Conservation (phyloP, 2,329 filamentous ascomycete species). For the Curvularia lunata region DNA sequence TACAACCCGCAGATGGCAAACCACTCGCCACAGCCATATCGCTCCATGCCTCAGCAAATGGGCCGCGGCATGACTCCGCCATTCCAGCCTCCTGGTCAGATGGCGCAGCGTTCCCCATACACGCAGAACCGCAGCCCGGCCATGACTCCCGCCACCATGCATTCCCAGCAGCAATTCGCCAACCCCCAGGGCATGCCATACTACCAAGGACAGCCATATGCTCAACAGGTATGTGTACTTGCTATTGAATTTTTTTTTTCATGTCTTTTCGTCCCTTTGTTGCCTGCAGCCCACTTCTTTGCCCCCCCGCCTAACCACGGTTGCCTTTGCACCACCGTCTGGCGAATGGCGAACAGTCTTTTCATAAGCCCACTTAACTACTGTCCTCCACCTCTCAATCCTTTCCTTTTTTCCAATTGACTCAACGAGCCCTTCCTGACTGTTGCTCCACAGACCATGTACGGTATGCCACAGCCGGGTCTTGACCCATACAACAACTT, state of each 20-base stretch:
- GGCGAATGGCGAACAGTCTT: constrained; percentile 23
- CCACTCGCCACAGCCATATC: constrained; percentile 61
- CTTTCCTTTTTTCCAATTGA: constrained; percentile 72
- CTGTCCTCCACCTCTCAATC: constrained; percentile 30
- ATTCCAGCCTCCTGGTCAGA: constrained; percentile 56
- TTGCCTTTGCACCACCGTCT: constrained; percentile 20
- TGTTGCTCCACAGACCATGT: constrained; percentile 67
- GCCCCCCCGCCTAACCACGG: constrained; percentile 18
- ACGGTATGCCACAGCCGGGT: constrained; percentile 60
- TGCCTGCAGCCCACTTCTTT: constrained; percentile 28
- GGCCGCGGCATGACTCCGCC: constrained; percentile 60
- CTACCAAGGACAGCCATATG: constrained; percentile 64
- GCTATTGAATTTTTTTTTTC: constrained; percentile 47
- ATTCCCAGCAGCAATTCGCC: constrained; percentile 62
- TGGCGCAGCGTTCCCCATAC: constrained; percentile 64
- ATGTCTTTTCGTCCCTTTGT: constrained; percentile 18
- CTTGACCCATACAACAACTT: constrained; percentile 52
- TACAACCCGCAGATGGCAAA: constrained; percentile 55
- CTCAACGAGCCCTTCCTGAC: constrained; percentile 78
- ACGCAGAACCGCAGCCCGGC: constrained; percentile 67
- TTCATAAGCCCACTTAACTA: constrained; percentile 8
- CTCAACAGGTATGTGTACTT: constrained; percentile 66
- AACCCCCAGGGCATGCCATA: constrained; percentile 67
- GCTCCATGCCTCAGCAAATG: constrained; percentile 58
- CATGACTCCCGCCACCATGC: constrained; percentile 66